Evolutionary conservation across 202 grass and related monocot genomes (phyloP), one percentile per base, ranked within the genome.

Genomic region (Elaeis oleifera): DNA sequence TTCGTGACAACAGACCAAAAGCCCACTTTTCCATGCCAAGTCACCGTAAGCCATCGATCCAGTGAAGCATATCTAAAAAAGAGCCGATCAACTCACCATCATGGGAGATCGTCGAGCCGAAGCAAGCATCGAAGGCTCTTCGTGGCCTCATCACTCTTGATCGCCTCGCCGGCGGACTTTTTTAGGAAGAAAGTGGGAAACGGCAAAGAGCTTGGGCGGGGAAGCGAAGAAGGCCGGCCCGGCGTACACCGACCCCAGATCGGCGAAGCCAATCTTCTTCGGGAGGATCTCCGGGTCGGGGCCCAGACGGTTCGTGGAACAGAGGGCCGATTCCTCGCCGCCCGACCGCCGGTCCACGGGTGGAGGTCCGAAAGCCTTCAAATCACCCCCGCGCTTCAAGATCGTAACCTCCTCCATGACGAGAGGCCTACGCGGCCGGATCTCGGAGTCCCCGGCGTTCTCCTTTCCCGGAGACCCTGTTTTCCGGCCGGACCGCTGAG

Each of bases 161-260:
- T 44, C 9, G 9, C 36, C 6, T 44, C 36, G 36, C 2, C 11
- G 36, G 8, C 36, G 1, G 36, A 2, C 44, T 70, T 56, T 56
- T 53, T 51, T 32, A 64, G 50, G 71, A 3, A 51, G 2, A 54
- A 84, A 68, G 81, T 74, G 23, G 11, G 78, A 72, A 69, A 50
- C 63, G 64, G 62, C 11, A 56, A 54, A 20, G 56, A 23, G 23
- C 53, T 23, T 21, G 17, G 23, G 2, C 71, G 53, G 23, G 54
- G 70, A 68, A 19, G 44, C 20, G 8, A 59, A 11, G 31, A 21
- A 52, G 18, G 4, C 69, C 18, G 60, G 60, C 48, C 15, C 27
- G 39, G 16, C 53, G 44, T 4, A 63, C 19, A 56, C 50, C 19
- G 5, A 27, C n/a, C 4, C 18, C 36, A 48, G 16, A 31, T 44